Base-by-base conservation (phyloP, 23 red algal genomes). In the Gracilaria domingensis region DNA sequence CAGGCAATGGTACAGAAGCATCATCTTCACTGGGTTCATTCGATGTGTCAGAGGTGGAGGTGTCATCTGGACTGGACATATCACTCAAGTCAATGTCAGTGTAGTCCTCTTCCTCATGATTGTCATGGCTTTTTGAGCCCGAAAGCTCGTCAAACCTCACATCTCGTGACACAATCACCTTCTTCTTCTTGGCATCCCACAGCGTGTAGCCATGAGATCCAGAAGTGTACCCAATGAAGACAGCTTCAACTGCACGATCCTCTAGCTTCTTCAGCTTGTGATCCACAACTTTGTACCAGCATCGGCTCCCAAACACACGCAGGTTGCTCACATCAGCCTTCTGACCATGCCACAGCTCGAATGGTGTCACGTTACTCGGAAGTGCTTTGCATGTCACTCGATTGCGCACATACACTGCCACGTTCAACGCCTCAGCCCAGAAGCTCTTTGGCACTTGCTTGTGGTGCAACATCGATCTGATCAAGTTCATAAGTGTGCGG, bases 231-330 rank as follows among this genome's bases (percentile, higher is more conserved):
- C 66, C 72, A 53, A 77, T 77, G 32, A 77, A 77, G 72, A 77
- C 40, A 23, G 72, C 72, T 77, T 77, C 72, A 13, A 53, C 47
- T 12, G 13, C 72, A 77, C 72, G 39, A 6, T 77, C 36, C 37
- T 77, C 72, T 35, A 77, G 72, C 72, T 77, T 77, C 47, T 49
- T 77, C 47, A 77, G 72, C 72, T 77, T 77, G 40, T 77, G 72
- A 53, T 77, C 72, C 39, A 77, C 25, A 45, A 77, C 72, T 24
- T 77, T 77, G 72, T 77, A 77, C 72, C 72, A 77, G 47, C 24
- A 72, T 17, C 66, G 66, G 66, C 66, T 37, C 66, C 66, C 66
- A 72, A 72, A 72, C 24, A 33, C 66, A 72, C 66, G 66, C 66
- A 72, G 66, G 24, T 72, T 72, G 24, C 66, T 72, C 12, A 72